Base-by-base conservation (phyloP, 2,329 filamentous ascomycete genomes). In the Penicillium sp. region DNA sequence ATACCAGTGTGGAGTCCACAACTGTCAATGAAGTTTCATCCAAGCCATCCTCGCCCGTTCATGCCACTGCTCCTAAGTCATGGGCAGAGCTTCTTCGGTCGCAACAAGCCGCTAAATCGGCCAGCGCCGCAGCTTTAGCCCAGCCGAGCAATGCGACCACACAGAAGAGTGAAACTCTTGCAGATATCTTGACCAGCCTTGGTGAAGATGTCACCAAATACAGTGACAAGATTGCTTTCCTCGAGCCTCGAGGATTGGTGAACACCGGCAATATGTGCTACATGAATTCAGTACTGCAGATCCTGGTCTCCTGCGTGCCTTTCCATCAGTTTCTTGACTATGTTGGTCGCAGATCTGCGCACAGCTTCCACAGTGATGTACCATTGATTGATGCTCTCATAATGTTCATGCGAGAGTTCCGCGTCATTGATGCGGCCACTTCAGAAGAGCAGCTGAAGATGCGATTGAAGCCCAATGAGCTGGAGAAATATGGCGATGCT, bases 201-300 rank as follows among this genome's bases (percentile, higher is more conserved):
- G 84, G 84, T 52, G 86, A 92, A 24, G 83, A 85, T 56, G 80
- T 81, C 37, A 82, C 82, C 47, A 79, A 82, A 56, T 76, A 79
- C 61, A 73, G 75, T 37, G 79, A 84, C 31, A 90, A 89, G 67
- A 80, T 93, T 63, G 82, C 89, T 19, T 97, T 97, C 70, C 82
- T 99, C 50, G 91, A 98, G 76, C 95, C 95, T 50, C 86, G 93
- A 64, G 95, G 95, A 48, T 84, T 99, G 70, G 90, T 96, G 65
- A 99, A 99, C 77, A 96, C 93, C 41, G 95, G 95, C 49, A 98
- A 99, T 72, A 96, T 98, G 90, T 99, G 95, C 77, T 99, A 99
- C 78, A 98, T 99, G 95, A 99, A 98, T 80, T 97, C 95, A 62
- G 93, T 98, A 74, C 84, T 99, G 63, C 95, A 99, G 88, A 90